Percentiles rank a stretch among this genome's conserved stretches.
Evolutionary conservation across 805 yeast genomes (phyloP).

Genomic region (Kluyveromyces wickerhamii): DNA sequence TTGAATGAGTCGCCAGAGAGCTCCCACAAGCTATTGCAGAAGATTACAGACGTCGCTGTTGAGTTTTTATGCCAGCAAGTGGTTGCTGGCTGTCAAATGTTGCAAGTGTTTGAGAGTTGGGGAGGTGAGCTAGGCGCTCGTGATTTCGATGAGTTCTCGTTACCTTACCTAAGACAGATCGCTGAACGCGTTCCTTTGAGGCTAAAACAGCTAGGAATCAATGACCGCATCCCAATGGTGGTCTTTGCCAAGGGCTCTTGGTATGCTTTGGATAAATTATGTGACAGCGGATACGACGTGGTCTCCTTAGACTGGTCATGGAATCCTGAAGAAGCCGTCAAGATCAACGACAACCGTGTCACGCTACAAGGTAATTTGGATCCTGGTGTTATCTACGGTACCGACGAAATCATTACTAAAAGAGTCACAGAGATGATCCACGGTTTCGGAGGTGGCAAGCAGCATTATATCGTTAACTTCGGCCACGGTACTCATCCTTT

Average conservation of each 20-base stretch:
- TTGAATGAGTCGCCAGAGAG: conserved; percentile 70
- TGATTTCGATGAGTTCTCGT: conserved; percentile 81
- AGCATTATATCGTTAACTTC: conserved; percentile 84
- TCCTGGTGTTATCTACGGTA: conserved; percentile 91
- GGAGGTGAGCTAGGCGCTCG: conserved; percentile 92
- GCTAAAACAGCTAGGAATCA: conserved; percentile 61
- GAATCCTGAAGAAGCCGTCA: conserved; percentile 78
- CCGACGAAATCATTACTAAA: conserved; percentile 66
- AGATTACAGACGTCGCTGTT: conserved; percentile 77
- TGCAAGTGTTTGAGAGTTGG: conserved; percentile 96
- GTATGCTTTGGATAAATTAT: conserved; percentile 85
- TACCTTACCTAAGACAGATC: conserved; percentile 81
- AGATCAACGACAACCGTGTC: conserved; percentile 64
- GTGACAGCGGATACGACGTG: conserved; percentile 72
- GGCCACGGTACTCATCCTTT: conserved; percentile 99
- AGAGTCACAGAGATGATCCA: conserved; percentile 83
- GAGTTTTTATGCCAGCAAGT: conserved; percentile 94
- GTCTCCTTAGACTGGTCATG: conserved; percentile 93
- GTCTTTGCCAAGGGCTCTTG: conserved; percentile 95
- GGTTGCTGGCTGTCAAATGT: conserved; percentile 95
- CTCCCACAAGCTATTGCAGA: conserved; percentile 62
- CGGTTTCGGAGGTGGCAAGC: conserved; percentile 92
- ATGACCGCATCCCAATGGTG: conserved; percentile 73
- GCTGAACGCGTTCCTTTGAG: conserved; percentile 59
- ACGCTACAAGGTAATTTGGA: conserved; percentile 92